Percentiles rank a stretch among this genome's conserved stretches.
Evolutionary conservation across 1,139 yeast genomes (phyloP).

Genomic region (Yamadazyma sp.): DNA sequence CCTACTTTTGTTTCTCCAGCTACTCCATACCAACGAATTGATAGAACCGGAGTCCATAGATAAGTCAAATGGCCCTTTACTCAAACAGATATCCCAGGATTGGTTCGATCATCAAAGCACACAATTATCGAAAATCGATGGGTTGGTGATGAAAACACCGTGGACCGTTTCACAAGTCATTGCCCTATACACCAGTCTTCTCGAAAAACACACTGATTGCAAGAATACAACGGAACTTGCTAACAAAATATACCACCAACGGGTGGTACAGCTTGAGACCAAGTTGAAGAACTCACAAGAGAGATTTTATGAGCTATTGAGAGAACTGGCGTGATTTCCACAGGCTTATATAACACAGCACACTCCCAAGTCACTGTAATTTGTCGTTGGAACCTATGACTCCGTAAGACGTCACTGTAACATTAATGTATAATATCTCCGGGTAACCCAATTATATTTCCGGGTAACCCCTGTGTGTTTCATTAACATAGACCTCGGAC

Average conservation of each 20-base stretch:
- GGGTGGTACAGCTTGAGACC: constrained; percentile 20
- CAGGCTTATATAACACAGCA: too few relatives aligned
- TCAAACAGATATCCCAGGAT: constrained; percentile 16
- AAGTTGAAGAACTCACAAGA: constrained; percentile 13
- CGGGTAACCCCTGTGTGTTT: neutral
- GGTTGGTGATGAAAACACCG: constrained; percentile 13
- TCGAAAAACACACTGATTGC: constrained; percentile 18
- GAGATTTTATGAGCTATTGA: constrained; percentile 10
- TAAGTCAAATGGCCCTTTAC: constrained; percentile 8
- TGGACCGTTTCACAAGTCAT: constrained; percentile 17
- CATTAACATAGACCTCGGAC: constrained; percentile 2
- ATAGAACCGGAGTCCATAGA: constrained; percentile 19
- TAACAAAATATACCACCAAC: constrained; percentile 20
- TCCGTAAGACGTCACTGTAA: too few relatives aligned
- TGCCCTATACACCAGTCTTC: constrained; percentile 18
- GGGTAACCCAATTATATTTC: neutral
- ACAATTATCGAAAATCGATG: constrained; percentile 17
- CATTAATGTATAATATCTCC: neutral
- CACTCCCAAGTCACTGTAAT: too few relatives aligned
- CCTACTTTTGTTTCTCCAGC: constrained; percentile 23
- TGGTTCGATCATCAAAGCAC: constrained; percentile 26
- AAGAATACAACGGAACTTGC: constrained; percentile 27
- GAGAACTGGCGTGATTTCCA: too few relatives aligned
- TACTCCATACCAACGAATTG: constrained; percentile 23
- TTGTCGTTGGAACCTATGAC: too few relatives aligned